Evolutionary conservation across 2,329 filamentous ascomycete genomes (phyloP).

Genomic region (Cercospora citrullina): DNA sequence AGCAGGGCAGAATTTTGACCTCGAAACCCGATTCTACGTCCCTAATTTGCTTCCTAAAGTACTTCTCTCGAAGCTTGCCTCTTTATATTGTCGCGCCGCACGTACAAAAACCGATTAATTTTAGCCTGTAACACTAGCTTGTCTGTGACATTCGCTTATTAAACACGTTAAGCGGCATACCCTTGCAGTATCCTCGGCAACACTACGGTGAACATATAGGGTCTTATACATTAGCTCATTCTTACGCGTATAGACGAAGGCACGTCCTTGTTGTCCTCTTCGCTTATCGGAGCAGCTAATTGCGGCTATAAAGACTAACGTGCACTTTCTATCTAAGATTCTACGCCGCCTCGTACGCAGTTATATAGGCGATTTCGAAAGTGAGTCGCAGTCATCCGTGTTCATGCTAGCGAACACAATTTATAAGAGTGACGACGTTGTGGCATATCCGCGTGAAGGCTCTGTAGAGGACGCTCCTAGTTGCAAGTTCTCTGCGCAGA

Average conservation of each 20-base stretch:
- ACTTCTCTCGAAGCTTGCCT: no score
- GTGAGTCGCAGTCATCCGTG: neutral
- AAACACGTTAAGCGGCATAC: no score
- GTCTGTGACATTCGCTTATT: no score
- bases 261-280: neutral
- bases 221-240: constrained; percentile 1
- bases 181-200: neutral
- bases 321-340: neutral
- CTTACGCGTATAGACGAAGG: neutral
- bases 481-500: neutral
- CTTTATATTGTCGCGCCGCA: no score
- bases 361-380: neutral
- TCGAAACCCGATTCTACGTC: no score
- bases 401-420: neutral
- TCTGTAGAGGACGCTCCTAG: neutral
- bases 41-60: no score
- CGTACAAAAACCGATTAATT: no score
- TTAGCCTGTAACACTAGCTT: no score
- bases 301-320: neutral
- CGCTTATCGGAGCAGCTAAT: neutral
- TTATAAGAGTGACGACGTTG: neutral
- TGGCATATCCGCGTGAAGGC: neutral
- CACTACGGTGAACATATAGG: neutral
- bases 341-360: neutral
- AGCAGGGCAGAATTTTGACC: no score